Evolutionary conservation across 768 basidiomycete species (phyloP), one percentile per base, ranked within the genome.

Genomic region (Suillus lakei): DNA sequence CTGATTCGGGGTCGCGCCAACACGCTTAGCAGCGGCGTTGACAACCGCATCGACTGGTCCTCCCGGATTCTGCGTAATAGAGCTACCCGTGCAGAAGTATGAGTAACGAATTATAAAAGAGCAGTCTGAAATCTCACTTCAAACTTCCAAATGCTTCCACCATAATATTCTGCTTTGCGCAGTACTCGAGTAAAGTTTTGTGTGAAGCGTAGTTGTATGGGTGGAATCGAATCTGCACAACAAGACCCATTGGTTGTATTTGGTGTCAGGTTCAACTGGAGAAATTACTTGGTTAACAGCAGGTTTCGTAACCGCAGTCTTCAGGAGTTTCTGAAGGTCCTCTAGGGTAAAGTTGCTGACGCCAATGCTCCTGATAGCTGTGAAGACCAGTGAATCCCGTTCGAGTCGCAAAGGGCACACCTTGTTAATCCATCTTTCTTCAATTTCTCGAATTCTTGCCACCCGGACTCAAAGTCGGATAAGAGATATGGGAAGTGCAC

Each of bases 171-270:
- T 88, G 80, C 68, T 87, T 79, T 32, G 80, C 77, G 67, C 84
- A 79, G 63, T 84, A 85, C 39, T 84, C 81, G 60, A 91, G 77
- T 38, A 90, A 79, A 4, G 83, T 83, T 66, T 86, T 83, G 51
- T 84, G 84, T 23, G 84, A 80, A 43, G 85, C 83, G 80, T 87
- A 88, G 62, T 90, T 85, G 72, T 91, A 92, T 12, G 91, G 90
- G 72, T 91, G 88, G 38, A 91, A 77, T 65, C 84, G 82, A 54
- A 92, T 89, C 87, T 91, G 44, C 5, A 21, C 4, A 26, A n/a
- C 34, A 26, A 32, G 18, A 58, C 23, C 39, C 41, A 34, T 54
- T 53, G 43, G 51, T 51, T 41, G 64, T 32, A 13, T 39, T 39
- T 13, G 38, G 38, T 39, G 12, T 39, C 12, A 13, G 4, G 38